A percentile compares a stretch with the other conserved stretches of the same genome.
Conservation (phyloP, 352 stramenopile species). For the Phytophthora quininea region DNA sequence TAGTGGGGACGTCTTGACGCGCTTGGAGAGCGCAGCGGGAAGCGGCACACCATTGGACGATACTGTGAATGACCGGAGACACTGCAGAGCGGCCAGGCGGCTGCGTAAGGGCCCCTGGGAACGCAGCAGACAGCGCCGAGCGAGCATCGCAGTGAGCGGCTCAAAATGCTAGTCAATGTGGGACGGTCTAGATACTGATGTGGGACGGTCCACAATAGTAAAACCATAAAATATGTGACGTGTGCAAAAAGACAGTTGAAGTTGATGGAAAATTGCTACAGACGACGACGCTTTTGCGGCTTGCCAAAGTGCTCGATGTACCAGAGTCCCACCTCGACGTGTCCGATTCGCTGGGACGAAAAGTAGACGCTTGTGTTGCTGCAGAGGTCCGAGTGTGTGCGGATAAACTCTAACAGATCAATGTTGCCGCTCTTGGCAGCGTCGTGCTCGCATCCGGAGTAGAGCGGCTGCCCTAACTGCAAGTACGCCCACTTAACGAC, state of each 20-base stretch:
- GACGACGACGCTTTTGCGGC: neutral
- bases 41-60: slow-evolving; percentile 32
- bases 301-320: neutral
- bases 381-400: neutral
- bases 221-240: too few species aligned
- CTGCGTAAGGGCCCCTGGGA: slow-evolving; percentile 1
- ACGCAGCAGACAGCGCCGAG: slow-evolving; percentile 3
- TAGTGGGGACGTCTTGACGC: slow-evolving; percentile 60
- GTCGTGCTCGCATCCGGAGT: neutral
- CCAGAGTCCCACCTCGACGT: neutral
- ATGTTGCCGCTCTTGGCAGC: neutral
- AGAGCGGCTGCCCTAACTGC: neutral
- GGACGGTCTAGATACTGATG: too few species aligned
- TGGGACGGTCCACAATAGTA: neutral
- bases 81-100: neutral
- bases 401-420: neutral
- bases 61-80: slow-evolving; percentile 7
- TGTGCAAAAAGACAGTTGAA: neutral
- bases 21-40: slow-evolving; percentile 49
- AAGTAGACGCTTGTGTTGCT: neutral
- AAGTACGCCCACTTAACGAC: neutral
- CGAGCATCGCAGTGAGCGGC: too few species aligned
- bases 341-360: neutral
- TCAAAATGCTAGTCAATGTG: too few species aligned
- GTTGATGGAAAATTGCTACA: neutral